These are phyloP conservation scores for Leccinum subgranulosum DNA, from an alignment of 768 basidiomycete species.

Conservation along the genomic window DNA sequence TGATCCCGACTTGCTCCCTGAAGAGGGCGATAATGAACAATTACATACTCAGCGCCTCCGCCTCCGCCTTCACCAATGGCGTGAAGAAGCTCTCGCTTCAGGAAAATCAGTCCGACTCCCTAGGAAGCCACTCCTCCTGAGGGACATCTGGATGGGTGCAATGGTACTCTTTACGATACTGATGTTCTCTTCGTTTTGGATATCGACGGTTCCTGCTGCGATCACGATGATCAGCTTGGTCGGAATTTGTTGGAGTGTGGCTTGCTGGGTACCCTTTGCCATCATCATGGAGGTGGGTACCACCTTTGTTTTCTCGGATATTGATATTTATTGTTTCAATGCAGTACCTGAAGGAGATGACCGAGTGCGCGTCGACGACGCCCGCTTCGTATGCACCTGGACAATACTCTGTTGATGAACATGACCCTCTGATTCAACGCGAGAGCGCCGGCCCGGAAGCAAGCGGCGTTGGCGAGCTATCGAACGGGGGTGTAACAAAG, in stretches of 20 bases:
- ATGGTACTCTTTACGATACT: slow-evolving; percentile 75
- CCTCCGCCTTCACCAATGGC: slow-evolving; percentile 75
- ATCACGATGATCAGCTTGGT: slow-evolving; percentile 79
- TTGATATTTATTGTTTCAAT: not conserved
- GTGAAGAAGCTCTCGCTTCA: slow-evolving; percentile 72
- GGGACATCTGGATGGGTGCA: slow-evolving; percentile 93
- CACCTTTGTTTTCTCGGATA: slow-evolving; percentile 39
- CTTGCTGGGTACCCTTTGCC: slow-evolving; percentile 97
- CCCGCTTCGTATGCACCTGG: slow-evolving; percentile 23
- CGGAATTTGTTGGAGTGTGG: slow-evolving; percentile 95
- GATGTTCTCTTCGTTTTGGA: slow-evolving; percentile 84
- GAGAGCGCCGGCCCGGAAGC: slow-evolving; percentile 44
- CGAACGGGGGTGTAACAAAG: slow-evolving; percentile 28
- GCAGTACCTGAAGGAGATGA: slow-evolving; percentile 74
- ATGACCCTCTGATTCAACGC: slow-evolving; percentile 56
- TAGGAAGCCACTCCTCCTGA: slow-evolving; percentile 84
- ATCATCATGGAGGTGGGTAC: slow-evolving; percentile 90
- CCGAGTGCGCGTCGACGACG: slow-evolving; percentile 30
- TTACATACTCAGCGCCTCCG: slow-evolving; percentile 69
- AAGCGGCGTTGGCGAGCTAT: slow-evolving; percentile 35
- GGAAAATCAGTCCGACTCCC: slow-evolving; percentile 78
- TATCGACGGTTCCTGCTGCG: slow-evolving; percentile 73
- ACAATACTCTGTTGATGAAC: slow-evolving; percentile 32
- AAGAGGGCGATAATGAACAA: slow-evolving; percentile 67
- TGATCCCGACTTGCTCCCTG: slow-evolving; percentile 74